These are phyloP conservation scores for Phoenix roebelenii DNA, from an alignment of 176 grass and related monocot species.

Conservation along the genomic window DNA sequence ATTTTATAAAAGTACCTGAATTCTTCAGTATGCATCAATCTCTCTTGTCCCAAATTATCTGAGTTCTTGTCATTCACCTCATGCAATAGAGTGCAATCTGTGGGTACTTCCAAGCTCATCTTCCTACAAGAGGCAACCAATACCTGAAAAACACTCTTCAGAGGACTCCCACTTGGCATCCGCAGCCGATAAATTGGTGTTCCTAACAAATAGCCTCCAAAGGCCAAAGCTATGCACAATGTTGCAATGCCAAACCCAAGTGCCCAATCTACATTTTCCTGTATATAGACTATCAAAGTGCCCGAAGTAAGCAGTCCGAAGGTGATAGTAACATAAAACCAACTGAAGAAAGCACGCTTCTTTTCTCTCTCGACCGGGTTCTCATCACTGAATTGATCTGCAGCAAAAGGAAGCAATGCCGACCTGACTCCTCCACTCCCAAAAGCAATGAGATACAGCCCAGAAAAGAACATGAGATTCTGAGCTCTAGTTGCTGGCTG, in stretches of 20 bases:
- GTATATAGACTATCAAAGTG: conserved; percentile 66
- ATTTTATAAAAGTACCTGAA: no score
- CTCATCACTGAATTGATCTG: conserved; percentile 70
- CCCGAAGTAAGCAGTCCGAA: conserved; percentile 67
- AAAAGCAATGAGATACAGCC: conserved; percentile 61
- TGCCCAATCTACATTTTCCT: conserved; percentile 72
- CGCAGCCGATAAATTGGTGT: conserved; percentile 62
- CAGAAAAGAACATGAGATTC: conserved; percentile 53
- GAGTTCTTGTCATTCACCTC: conserved; percentile 31
- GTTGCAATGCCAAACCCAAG: conserved; percentile 76
- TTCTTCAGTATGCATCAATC: no score
- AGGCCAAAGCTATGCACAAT: conserved; percentile 48
- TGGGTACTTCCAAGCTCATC: conserved; percentile 40
- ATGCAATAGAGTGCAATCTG: conserved; percentile 36
- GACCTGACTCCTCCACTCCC: conserved; percentile 76
- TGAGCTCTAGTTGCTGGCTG: conserved; percentile 58
- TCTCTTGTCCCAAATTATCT: no score
- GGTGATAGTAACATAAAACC: conserved; percentile 66
- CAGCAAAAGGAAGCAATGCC: conserved; percentile 69
- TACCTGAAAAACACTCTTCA: conserved; percentile 62
- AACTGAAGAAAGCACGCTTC: conserved; percentile 78
- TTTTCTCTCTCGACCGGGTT: conserved; percentile 47
- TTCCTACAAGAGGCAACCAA: conserved; percentile 61
- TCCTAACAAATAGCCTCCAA: conserved; percentile 45
- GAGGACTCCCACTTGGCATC: conserved; percentile 75